These are phyloP conservation scores for Magnaporthiopsis rhizophila DNA, from an alignment of 2,329 filamentous ascomycete species.

Conservation along the genomic window DNA sequence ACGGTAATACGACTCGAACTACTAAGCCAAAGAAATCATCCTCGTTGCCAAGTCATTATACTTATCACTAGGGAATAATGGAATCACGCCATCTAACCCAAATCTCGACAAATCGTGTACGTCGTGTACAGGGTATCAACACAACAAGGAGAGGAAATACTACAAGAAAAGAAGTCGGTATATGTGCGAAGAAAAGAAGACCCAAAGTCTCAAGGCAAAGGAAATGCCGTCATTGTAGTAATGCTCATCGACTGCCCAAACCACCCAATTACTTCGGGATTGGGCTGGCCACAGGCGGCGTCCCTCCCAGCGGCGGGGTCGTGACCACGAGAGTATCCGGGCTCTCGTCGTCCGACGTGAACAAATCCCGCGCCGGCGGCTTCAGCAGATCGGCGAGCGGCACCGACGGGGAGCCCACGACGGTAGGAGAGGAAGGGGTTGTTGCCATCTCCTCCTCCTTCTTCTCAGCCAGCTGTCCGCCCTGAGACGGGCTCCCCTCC, in stretches of 20 bases:
- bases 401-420: slow-evolving; percentile 1
- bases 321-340: slow-evolving; percentile 19
- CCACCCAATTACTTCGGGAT: not conserved
- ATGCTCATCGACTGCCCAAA: too few relatives aligned
- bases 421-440: not conserved
- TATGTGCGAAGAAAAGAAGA: not conserved
- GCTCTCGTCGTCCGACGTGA: slow-evolving; percentile 13
- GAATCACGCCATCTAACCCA: not conserved
- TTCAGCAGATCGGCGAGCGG: slow-evolving; percentile 3
- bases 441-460: too few relatives aligned
- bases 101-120: not conserved
- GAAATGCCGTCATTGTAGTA: not conserved
- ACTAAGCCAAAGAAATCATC: too few relatives aligned
- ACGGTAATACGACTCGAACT: too few relatives aligned
- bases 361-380: slow-evolving; percentile 6
- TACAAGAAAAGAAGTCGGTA: not conserved
- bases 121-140: slow-evolving; percentile 1
- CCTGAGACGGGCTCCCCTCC: not conserved
- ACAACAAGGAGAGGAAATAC: not conserved
- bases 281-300: slow-evolving; percentile 6
- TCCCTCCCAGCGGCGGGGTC: slow-evolving; percentile 14
- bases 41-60: not conserved
- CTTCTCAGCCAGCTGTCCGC: not conserved
- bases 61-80: not conserved
- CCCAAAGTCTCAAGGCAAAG: not conserved